Conservation (phyloP, 306 rosid species). For the Vachellia collinsii region DNA sequence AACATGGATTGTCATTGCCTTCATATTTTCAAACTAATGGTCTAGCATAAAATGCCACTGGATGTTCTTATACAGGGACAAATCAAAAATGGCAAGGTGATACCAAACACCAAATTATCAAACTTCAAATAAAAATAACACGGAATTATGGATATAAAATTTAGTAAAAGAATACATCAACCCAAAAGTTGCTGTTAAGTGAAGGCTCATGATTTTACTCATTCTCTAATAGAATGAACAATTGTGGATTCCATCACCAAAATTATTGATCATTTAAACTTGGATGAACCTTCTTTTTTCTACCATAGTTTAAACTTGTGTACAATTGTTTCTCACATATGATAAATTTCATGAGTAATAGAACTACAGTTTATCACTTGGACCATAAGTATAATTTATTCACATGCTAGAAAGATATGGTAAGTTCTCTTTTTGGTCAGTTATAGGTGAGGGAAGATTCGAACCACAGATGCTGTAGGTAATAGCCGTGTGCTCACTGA, state of each 20-base stretch:
- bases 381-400: background rate
- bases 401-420: background rate
- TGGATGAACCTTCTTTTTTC: background rate
- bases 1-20: background rate
- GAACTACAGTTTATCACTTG: background rate
- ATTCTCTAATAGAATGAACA: background rate
- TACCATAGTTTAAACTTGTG: background rate
- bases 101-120: background rate
- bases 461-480: background rate
- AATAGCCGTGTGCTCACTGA: background rate
- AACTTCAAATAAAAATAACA: conserved; percentile 4
- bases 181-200: background rate
- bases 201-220: background rate
- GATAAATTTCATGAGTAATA: background rate
- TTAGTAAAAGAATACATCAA: background rate
- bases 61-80: background rate
- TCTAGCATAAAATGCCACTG: background rate
- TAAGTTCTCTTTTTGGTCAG: background rate
- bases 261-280: background rate
- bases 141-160: background rate
- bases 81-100: background rate
- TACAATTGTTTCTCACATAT: background rate
- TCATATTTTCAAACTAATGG: background rate
- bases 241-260: background rate
- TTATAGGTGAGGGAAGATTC: background rate